Base-by-base conservation (phyloP, 23 red algal genomes). In the Gracilaria vermiculophylla region DNA sequence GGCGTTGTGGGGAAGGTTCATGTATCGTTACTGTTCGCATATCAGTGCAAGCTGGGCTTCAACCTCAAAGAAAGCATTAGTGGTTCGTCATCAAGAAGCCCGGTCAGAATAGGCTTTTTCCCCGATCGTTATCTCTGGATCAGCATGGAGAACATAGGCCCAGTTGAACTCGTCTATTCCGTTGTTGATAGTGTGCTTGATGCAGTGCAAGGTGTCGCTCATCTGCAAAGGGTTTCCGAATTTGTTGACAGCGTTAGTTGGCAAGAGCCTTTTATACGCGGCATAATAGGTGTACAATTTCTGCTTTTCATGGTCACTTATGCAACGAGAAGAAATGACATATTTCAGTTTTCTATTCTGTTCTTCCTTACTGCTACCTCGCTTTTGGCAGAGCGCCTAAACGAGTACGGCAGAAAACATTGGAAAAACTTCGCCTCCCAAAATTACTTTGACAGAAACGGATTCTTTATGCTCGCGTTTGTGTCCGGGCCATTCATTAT, bases 401-500 rank as follows among this genome's bases (percentile, higher is more conserved):
- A 88, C 40, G 54, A 65, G 28, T 65, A 48, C 49, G 84, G 67
- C 14, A 64, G 70, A 31, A 15, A 3, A 20, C 25, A 88, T 45
- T 88, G 84, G 84, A 76, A 52, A 39, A 17, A 55, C 5, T 88
- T 88, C 52, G 84, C 84, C 3, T 76, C 84, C 17, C 84, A 88
- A 45, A 76, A 88, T 69, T 88, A 88, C 42, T 88, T 88, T 27
- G 84, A 88, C 69, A 64, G 72, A 19, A 48, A 67, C 21, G 84
- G 84, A 10, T 53, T 88, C 21, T 88, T 88, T 77, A 76, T 88
- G 72, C 41, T 88, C 40, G 42, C 40, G 7, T 88, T 88, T 32
- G 84, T 88, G 50, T 88, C 52, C 34, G 84, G 84, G 37, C 84
- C 84, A 2, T 88, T 88, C 66, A 70, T 88, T 23, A 45, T 88